These are phyloP conservation scores for Ambrosia hybrid DNA, from an alignment of 140 eudicot genomes.

Conservation along the genomic window DNA sequence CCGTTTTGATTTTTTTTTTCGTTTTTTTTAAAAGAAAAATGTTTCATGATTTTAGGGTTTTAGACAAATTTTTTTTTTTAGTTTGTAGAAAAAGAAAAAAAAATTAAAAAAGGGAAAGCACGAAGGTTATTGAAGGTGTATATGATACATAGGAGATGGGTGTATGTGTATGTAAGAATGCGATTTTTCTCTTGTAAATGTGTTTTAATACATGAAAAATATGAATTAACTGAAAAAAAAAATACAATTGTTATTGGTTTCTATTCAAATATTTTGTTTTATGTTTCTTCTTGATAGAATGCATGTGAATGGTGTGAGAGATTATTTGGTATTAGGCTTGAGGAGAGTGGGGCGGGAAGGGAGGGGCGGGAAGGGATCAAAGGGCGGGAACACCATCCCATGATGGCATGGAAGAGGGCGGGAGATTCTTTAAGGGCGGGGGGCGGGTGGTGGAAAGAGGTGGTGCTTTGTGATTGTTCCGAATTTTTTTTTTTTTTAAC, in stretches of 20 bases:
- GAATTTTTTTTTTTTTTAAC: too few species aligned
- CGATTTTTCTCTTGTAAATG: neutral
- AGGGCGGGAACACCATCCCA: too few species aligned
- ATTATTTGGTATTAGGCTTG: too few species aligned
- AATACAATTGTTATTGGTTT: neutral
- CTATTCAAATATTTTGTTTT: neutral
- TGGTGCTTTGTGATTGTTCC: too few species aligned
- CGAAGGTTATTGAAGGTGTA: slow-evolving; percentile 26
- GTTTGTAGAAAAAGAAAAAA: neutral
- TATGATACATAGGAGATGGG: slow-evolving; percentile 24
- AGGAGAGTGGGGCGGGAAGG: too few species aligned
- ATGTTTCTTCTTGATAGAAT: too few species aligned
- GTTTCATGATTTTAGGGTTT: slow-evolving; percentile 5
- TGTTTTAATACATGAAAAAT: neutral
- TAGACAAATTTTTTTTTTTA: slow-evolving; percentile 7
- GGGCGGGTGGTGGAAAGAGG: too few species aligned
- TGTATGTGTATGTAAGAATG: slow-evolving; percentile 33
- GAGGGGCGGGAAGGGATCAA: too few species aligned
- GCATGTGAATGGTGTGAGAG: too few species aligned
- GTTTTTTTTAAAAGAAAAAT: neutral
- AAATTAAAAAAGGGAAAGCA: neutral
- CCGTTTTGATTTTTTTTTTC: slow-evolving; percentile 35
- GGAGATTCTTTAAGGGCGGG: too few species aligned
- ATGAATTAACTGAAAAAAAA: neutral
- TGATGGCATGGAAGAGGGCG: too few species aligned